These are phyloP conservation scores for Pichia inconspicua DNA, from an alignment of 1,139 yeast species.

Conservation along the genomic window DNA sequence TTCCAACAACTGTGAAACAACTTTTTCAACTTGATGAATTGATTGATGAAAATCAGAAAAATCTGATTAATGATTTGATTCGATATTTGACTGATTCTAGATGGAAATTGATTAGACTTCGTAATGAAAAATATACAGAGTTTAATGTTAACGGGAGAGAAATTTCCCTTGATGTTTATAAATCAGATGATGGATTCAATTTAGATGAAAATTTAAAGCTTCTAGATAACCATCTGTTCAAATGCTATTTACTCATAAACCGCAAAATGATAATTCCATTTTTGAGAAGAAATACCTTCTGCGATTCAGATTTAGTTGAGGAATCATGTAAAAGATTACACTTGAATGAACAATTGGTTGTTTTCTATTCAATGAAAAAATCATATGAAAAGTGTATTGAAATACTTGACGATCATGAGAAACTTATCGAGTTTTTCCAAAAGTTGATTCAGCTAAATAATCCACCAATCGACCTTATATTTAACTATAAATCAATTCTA, in stretches of 20 bases:
- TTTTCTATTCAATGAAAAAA: conserved; percentile 61
- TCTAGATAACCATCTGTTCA: conserved; percentile 74
- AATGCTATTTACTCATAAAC: conserved; percentile 59
- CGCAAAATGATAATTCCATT: conserved; percentile 79
- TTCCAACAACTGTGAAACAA: conserved; percentile 29
- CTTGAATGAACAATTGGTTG: conserved; percentile 63
- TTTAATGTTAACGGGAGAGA: conserved; percentile 41
- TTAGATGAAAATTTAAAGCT: conserved; percentile 35
- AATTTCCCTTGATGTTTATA: conserved; percentile 35
- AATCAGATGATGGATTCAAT: conserved; percentile 12
- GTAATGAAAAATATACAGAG: conserved; percentile 29
- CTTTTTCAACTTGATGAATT: background rate
- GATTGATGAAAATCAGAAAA: background rate
- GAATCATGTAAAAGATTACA: conserved; percentile 43
- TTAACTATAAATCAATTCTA: conserved; percentile 54
- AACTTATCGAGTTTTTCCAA: conserved; percentile 58
- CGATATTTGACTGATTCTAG: conserved; percentile 44
- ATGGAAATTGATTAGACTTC: conserved; percentile 38
- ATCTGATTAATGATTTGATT: conserved; percentile 17
- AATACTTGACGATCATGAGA: conserved; percentile 35
- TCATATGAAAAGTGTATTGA: conserved; percentile 63
- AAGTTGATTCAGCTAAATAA: conserved; percentile 37
- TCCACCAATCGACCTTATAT: conserved; percentile 44
- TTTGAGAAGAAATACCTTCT: conserved; percentile 63
- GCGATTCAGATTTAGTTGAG: conserved; percentile 61